Evolutionary conservation across 441 rosid species (phyloP).

Genomic region (Pelargonium myrrhifolium): DNA sequence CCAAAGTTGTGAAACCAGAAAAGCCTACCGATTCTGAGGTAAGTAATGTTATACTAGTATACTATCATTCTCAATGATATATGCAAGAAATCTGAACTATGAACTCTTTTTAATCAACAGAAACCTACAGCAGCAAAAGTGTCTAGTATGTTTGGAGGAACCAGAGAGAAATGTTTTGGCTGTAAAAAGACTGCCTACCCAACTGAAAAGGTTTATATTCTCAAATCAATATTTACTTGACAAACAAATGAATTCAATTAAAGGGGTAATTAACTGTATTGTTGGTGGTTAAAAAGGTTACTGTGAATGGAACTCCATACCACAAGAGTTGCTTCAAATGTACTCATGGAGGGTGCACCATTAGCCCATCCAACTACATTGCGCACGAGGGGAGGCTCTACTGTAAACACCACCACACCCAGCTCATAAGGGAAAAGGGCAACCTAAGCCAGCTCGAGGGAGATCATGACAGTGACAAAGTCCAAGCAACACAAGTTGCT

Average conservation of each 20-base stretch:
- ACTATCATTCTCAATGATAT: neutral
- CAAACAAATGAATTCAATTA: too few relatives aligned
- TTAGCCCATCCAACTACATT: slow-evolving; percentile 84
- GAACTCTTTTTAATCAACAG: slow-evolving; percentile 40
- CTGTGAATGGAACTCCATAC: slow-evolving; percentile 89
- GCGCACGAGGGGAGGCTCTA: slow-evolving; percentile 93
- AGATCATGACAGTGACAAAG: slow-evolving; percentile 35
- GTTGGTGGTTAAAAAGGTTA: slow-evolving; percentile 39
- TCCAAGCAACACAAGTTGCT: slow-evolving; percentile 26
- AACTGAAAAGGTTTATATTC: slow-evolving; percentile 96
- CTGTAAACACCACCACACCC: slow-evolving; percentile 93
- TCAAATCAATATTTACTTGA: too few relatives aligned
- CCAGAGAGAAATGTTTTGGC: slow-evolving; percentile 82
- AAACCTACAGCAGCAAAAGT: slow-evolving; percentile 68
- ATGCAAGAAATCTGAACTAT: neutral
- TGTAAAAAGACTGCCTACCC: slow-evolving; percentile 89
- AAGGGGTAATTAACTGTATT: too few relatives aligned
- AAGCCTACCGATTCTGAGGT: slow-evolving; percentile 71
- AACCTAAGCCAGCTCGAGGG: slow-evolving; percentile 93
- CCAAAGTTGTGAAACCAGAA: slow-evolving; percentile 74
- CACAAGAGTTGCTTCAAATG: slow-evolving; percentile 97
- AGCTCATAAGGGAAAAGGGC: slow-evolving; percentile 92
- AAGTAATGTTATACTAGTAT: too few relatives aligned
- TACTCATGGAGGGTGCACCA: slow-evolving; percentile 84
- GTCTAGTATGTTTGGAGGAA: slow-evolving; percentile 86